Evolutionary conservation across 1,284 basidiomycete genomes (phyloP), one percentile per base, ranked within the genome.

Genomic region (Malassezia obtusa): DNA sequence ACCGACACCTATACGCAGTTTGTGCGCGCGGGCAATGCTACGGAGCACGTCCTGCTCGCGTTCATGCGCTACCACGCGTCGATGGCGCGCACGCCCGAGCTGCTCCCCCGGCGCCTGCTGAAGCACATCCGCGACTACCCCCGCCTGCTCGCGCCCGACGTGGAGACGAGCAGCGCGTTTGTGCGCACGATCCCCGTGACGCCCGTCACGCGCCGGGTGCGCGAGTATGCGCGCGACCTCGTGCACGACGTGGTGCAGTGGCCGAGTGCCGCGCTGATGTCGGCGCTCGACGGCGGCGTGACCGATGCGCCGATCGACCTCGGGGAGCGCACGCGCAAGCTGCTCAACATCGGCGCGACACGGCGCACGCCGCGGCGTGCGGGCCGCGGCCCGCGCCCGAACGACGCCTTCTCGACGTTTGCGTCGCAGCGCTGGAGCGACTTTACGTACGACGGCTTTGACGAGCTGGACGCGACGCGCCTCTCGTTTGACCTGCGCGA

Each of bases 401-500:
- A 28, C 1, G 39, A 38, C 11, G 40, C 40, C 14, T 25, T 24
- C 19, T 43, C 40, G 25, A 62, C 67, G 37, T 48, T 71, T 3
- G 60, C 56, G 10, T 51, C 58, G 45, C 63, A 71, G 50, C 53
- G 60, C 30, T 73, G 71, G 71, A 61, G 58, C 32, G 60, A 68
- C 11, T 73, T 71, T 54, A 30, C 63, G 33, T 55, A 43, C 8
- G 65, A 61, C 17, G 68, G 69, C 6, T 73, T 73, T 35, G 46
- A 62, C 40, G 62, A 62, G 5, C 61, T 68, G n/a, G 69, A 73
- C 39, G 37, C 58, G 19, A 59, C 61, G 36, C 65, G 67, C 36
- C 65, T 73, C 19, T 52, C 58, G 3, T 73, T 73, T 40, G 64
- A 73, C 39, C 57, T 73, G 17, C 63, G 61, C 38, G 71, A 73